Conservation (phyloP, 176 grass and related monocot genomes). For the Cenchrus purpureus region DNA sequence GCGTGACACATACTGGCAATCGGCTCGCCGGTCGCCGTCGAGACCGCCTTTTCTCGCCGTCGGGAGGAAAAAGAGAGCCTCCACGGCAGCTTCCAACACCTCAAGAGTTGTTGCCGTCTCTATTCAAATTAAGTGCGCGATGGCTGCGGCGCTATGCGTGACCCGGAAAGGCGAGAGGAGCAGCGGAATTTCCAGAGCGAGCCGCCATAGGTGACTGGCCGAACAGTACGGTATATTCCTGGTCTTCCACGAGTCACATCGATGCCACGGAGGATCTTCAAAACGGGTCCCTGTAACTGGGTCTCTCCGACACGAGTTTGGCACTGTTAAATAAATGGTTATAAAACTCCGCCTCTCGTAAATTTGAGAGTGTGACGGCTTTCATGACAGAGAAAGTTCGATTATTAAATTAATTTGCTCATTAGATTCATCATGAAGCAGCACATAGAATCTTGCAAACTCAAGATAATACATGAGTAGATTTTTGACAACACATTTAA, state of each 20-base stretch:
- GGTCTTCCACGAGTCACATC: slow-evolving; percentile 19
- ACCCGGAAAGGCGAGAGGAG: neutral
- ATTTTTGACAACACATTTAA: too few relatives aligned
- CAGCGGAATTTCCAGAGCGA: neutral
- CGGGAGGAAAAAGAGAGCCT: neutral
- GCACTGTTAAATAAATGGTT: neutral
- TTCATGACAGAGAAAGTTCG: too few relatives aligned
- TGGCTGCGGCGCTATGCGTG: neutral
- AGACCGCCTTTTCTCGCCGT: neutral
- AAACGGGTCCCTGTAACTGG: too few relatives aligned
- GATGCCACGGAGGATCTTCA: neutral
- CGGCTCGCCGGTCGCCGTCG: neutral
- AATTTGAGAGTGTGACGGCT: neutral
- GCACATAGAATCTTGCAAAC: too few relatives aligned
- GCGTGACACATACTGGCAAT: neutral
- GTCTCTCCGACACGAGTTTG: neutral
- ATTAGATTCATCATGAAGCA: too few relatives aligned
- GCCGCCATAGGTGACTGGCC: neutral
- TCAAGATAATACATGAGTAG: too few relatives aligned
- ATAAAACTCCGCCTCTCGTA: too few relatives aligned
- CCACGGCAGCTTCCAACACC: slow-evolving; percentile 19
- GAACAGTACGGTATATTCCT: neutral
- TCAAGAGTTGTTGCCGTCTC: neutral
- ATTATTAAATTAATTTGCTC: too few relatives aligned
- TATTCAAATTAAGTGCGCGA: neutral